Evolutionary conservation across 2,329 filamentous ascomycete species (phyloP).

Genomic region (Aureobasidium sp.): DNA sequence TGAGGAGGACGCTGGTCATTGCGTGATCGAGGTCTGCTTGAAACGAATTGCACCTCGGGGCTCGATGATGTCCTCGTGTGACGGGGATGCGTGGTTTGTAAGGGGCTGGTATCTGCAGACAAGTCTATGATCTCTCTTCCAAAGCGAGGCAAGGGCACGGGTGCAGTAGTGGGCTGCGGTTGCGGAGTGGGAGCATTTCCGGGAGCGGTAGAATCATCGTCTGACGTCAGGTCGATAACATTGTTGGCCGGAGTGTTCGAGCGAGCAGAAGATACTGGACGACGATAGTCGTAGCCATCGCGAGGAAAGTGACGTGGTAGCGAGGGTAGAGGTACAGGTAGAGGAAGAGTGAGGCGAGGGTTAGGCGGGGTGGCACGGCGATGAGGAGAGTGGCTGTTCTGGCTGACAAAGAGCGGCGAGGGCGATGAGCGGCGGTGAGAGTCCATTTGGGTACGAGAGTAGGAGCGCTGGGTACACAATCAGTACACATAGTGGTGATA

Average conservation of each 20-base stretch:
- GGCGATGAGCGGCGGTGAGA: neutral
- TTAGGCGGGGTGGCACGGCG: neutral
- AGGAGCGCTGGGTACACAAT: neutral
- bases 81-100: conserved; percentile 18
- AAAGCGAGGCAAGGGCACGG: conserved; percentile 33
- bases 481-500: neutral
- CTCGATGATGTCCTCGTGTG: conserved; percentile 26
- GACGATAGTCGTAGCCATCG: conserved; percentile 50
- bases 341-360: neutral
- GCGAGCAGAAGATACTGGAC: conserved; percentile 37
- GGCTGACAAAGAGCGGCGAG: conserved; percentile 25
- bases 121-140: conserved; percentile 39
- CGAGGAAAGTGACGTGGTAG: conserved; percentile 35
- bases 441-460: conserved; percentile 10
- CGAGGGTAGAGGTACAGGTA: conserved; percentile 15
- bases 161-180: conserved; percentile 17
- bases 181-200: neutral
- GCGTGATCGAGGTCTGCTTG: conserved; percentile 19
- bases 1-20: conserved; percentile 15
- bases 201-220: conserved; percentile 23
- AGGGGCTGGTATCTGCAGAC: conserved; percentile 18
- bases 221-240: conserved; percentile 34
- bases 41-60: conserved; percentile 46
- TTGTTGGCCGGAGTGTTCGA: neutral
- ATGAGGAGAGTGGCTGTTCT: conserved; percentile 17